Conservation (phyloP, 2,329 filamentous ascomycete genomes). For the Diaporthe aspalathi region DNA sequence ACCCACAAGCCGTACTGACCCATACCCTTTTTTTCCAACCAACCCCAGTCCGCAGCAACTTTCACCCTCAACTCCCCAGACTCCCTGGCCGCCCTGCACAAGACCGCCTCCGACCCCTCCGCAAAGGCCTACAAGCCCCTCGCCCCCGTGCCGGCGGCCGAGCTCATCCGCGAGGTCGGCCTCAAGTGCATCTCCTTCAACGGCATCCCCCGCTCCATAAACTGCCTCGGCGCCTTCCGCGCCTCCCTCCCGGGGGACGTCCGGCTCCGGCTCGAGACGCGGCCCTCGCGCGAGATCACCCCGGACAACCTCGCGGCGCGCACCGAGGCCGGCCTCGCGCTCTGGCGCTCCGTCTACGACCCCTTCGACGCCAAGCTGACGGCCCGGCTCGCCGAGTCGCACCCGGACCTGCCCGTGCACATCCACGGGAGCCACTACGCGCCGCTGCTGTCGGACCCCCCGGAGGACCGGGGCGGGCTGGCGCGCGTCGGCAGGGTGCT, state of each 20-base stretch:
- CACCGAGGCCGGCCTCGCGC: constrained; percentile 67
- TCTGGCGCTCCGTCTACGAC: constrained; percentile 83
- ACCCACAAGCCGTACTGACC: neutral
- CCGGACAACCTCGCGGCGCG: constrained; percentile 65
- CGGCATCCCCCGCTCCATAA: constrained; percentile 86
- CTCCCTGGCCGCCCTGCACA: constrained; percentile 73
- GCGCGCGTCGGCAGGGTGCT: constrained; percentile 74
- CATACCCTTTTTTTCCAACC: neutral
- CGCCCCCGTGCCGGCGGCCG: constrained; percentile 64
- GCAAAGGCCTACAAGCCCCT: constrained; percentile 39
- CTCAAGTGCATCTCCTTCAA: constrained; percentile 85
- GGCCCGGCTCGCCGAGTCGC: constrained; percentile 76
- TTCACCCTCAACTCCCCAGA: constrained; percentile 90
- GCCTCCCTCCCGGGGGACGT: constrained; percentile 69
- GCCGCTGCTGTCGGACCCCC: constrained; percentile 78
- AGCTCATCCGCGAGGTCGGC: constrained; percentile 80
- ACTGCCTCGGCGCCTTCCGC: constrained; percentile 80
- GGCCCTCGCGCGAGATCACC: constrained; percentile 65
- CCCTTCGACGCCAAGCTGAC: constrained; percentile 80
- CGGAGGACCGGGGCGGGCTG: constrained; percentile 55
- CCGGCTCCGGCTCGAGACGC: constrained; percentile 62
- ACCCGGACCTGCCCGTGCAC: constrained; percentile 84
- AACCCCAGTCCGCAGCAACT: constrained; percentile 76
- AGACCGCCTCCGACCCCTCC: constrained; percentile 54
- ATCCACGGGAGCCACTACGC: constrained; percentile 82